These are phyloP conservation scores for Akanthomyces muscarius DNA, from an alignment of 2,329 filamentous ascomycete genomes.

Conservation along the genomic window DNA sequence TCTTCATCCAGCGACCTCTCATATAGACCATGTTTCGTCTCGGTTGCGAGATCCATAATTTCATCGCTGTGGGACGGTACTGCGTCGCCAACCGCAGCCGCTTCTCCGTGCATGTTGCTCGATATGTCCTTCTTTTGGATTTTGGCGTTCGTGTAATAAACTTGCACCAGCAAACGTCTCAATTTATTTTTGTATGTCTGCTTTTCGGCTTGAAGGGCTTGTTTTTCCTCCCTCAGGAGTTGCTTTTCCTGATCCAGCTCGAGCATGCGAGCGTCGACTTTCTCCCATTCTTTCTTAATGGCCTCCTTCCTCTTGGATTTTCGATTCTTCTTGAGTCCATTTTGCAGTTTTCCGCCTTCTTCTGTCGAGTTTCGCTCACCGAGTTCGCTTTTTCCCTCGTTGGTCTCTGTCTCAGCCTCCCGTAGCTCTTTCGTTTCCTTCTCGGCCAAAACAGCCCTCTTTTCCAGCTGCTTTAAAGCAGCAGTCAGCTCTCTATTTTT, in stretches of 20 bases:
- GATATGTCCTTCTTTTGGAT: neutral
- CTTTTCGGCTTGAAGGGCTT: neutral
- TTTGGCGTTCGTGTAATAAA: neutral
- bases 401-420: neutral
- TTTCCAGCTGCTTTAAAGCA: too few relatives aligned
- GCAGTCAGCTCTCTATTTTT: too few relatives aligned
- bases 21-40: too few relatives aligned
- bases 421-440: neutral
- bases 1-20: neutral
- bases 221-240: neutral
- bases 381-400: neutral
- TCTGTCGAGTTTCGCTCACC: neutral
- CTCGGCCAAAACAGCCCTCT: too few relatives aligned
- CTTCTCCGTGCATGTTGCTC: neutral
- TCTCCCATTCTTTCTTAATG: neutral
- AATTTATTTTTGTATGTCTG: neutral
- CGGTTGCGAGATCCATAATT: neutral
- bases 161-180: neutral
- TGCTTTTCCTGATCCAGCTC: neutral
- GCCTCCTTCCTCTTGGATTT: neutral
- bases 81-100: neutral
- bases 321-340: neutral
- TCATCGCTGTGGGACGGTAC: neutral
- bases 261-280: neutral
- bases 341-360: neutral